Conservation (phyloP, 225 moss, liverwort and hornwort species). For the Marchantia polymorpha region DNA sequence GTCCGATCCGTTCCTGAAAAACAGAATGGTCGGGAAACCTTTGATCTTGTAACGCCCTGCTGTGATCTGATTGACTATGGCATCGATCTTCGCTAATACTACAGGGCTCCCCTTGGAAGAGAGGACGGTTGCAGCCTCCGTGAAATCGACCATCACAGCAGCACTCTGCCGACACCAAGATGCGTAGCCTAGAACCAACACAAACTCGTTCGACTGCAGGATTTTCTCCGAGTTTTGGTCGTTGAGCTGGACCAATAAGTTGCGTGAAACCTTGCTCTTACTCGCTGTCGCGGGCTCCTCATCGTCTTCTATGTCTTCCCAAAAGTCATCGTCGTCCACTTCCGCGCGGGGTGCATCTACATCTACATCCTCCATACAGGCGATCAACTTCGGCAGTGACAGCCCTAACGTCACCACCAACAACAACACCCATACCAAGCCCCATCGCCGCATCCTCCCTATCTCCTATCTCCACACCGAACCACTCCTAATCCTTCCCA, state of each 20-base stretch:
- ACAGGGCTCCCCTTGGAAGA: conserved; percentile 47
- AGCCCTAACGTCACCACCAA: conserved; percentile 1
- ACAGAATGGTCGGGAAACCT: conserved; percentile 74
- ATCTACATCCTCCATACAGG: background rate
- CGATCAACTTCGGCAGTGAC: background rate
- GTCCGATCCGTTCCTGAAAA: conserved; percentile 65
- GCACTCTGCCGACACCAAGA: conserved; percentile 93
- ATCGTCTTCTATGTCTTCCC: conserved; percentile 64
- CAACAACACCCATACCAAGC: conserved; percentile 3
- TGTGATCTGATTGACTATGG: conserved; percentile 55
- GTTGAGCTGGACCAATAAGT: conserved; percentile 56
- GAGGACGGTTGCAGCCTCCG: conserved; percentile 51
- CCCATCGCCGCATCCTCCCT: conserved; percentile 19
- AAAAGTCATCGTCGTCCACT: conserved; percentile 45
- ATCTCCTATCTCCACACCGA: background rate
- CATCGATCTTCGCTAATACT: conserved; percentile 80
- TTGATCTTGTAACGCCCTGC: conserved; percentile 59
- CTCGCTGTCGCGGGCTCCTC: conserved; percentile 23
- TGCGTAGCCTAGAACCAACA: conserved; percentile 78
- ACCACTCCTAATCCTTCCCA: background rate
- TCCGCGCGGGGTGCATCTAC: background rate
- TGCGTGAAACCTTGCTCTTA: conserved; percentile 20
- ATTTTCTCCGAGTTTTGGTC: conserved; percentile 63
- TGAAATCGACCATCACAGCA: conserved; percentile 64
- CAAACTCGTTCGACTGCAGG: conserved; percentile 50